Evolutionary conservation across 495 filamentous ascomycete genomes (phyloP).

Genomic region (Trichoderma virens): DNA sequence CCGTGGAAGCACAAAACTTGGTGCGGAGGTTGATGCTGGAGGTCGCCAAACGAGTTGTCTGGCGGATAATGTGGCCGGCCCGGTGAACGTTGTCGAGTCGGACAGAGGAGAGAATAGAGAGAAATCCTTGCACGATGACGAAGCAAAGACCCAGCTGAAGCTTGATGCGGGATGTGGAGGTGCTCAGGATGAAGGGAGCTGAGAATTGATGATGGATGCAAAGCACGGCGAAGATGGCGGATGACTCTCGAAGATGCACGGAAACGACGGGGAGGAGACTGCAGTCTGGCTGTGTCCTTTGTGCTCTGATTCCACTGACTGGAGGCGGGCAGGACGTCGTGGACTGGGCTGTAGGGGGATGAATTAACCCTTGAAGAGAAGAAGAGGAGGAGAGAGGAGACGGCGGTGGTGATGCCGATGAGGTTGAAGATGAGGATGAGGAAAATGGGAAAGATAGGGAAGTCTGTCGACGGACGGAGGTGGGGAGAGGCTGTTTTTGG

Average conservation of each 20-base stretch:
- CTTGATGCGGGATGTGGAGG: not conserved
- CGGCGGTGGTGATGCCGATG: conserved; percentile 5
- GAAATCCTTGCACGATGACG: not conserved
- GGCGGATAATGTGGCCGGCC: not conserved
- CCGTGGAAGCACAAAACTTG: not conserved
- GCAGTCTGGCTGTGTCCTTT: not conserved
- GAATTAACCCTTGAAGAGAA: not conserved
- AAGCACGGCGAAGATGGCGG: not conserved
- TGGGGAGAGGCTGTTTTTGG: conserved; percentile 9
- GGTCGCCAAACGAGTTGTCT: not conserved
- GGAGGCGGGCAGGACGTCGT: conserved; percentile 2
- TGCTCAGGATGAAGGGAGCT: not conserved
- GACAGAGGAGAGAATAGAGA: not conserved
- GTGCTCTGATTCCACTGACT: conserved; percentile 2
- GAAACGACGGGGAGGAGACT: not conserved
- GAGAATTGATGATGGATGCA: not conserved
- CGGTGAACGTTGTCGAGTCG: not conserved
- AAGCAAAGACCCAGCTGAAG: not conserved
- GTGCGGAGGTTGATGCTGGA: not conserved
- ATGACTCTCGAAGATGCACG: not conserved
- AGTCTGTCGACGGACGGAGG: not conserved
- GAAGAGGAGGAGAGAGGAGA: not conserved
- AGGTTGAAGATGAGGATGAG: not conserved
- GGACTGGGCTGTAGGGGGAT: not conserved
- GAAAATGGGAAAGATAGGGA: not conserved